These are phyloP conservation scores for Lanzia echinophila DNA, from an alignment of 2,329 filamentous ascomycete genomes.

Conservation along the genomic window DNA sequence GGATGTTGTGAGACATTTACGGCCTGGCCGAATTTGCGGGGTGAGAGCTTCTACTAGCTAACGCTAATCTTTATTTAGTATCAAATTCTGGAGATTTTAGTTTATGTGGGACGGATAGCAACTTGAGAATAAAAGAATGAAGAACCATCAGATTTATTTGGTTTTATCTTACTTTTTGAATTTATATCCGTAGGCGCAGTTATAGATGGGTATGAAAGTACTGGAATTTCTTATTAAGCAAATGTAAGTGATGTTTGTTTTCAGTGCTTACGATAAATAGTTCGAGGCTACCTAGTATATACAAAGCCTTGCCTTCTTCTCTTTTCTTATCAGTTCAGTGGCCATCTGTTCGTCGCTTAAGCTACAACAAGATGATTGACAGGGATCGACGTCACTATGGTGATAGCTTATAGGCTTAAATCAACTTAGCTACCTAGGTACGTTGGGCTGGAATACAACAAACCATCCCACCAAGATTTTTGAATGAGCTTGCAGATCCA, in stretches of 20 bases:
- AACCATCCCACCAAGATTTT: background rate
- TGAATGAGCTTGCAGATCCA: background rate
- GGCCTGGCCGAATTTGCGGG: background rate
- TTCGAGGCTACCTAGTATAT: too few species aligned
- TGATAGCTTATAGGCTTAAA: background rate
- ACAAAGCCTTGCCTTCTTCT: too few species aligned
- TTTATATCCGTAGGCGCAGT: too few species aligned
- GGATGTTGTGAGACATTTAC: too few species aligned
- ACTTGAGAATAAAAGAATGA: too few species aligned
- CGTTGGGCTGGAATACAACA: background rate
- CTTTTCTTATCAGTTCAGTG: background rate
- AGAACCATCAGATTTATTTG: too few species aligned
- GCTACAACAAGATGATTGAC: background rate
- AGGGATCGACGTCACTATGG: conserved; percentile 6
- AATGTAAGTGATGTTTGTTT: too few species aligned
- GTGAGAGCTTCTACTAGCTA: background rate
- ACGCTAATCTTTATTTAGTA: background rate
- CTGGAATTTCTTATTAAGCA: too few species aligned
- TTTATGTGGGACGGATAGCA: background rate
- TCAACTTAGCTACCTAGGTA: background rate
- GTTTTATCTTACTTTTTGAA: too few species aligned
- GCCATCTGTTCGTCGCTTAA: background rate
- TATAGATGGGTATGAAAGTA: too few species aligned
- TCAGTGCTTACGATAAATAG: too few species aligned
- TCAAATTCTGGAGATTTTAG: background rate